Base-by-base conservation (phyloP, 352 stramenopile genomes). In the Phytophthora fragariaefolia region DNA sequence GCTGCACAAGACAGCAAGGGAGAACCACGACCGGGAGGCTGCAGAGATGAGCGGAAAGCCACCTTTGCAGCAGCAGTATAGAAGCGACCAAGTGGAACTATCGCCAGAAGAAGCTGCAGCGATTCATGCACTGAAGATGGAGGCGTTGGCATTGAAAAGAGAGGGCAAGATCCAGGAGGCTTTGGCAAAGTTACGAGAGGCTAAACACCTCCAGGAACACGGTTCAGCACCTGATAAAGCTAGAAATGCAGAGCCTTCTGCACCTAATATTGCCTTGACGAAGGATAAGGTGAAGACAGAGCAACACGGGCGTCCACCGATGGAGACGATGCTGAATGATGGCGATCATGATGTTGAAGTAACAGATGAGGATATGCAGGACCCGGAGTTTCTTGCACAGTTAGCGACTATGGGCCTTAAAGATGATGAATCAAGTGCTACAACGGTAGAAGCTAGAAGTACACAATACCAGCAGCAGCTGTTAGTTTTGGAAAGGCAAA, bases 291-390 rank as follows among this genome's bases (percentile, higher is more conserved):
- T 54, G 10, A 28, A 43, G 4, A n/a, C 24, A 24, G 34, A 51
- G 23, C 15, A 58, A 10, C 32, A 17, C 36, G 52, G 8, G 1
- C 38, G 36, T 17, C 9, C 20, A 42, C 9, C 18, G 17, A 32
- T 46, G 24, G 60, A 69, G 3, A 51, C 54, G 15, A n/a, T 61
- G 4, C 12, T 68, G 6, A 45, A 69, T 47, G 64, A 78, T 23
- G 63, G 70, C 27, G 71, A 81, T 12, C 27, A 71, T 18, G 61
- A 79, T 22, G 67, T 92, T 12, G 75, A 93, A 58, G 82, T 93
- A 30, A 93, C 86, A 17, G 86, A 93, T 17, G 83, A 91, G 36
- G 86, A 95, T 42, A 90, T 95, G 83, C 47, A 82, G 26, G 73
- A 95, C 42, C 86, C 86, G 2, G 81, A 85, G 28, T 91, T 81